These are phyloP conservation scores for Monosporascus sp. DNA, from an alignment of 2,329 filamentous ascomycete species.

Conservation along the genomic window DNA sequence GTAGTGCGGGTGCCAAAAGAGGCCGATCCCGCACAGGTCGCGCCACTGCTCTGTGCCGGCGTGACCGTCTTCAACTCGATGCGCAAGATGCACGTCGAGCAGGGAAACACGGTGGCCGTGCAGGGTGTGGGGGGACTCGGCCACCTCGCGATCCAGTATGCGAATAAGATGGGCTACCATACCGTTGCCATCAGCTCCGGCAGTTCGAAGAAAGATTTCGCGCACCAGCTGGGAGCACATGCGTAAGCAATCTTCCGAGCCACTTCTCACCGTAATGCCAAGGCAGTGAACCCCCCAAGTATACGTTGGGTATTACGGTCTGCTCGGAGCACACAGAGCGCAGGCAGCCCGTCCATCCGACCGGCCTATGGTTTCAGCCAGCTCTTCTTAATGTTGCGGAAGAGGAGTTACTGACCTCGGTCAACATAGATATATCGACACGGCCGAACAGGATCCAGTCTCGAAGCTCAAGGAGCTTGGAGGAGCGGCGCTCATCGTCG, in stretches of 20 bases:
- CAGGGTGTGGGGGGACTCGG: slow-evolving; percentile 73
- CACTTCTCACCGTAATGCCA: too few species aligned
- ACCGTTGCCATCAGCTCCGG: slow-evolving; percentile 64
- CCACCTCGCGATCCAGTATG: slow-evolving; percentile 73
- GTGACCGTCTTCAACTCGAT: slow-evolving; percentile 60
- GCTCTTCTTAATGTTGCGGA: background rate
- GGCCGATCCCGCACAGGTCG: slow-evolving; percentile 47
- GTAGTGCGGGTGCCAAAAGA: slow-evolving; percentile 49
- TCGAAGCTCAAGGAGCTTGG: slow-evolving; percentile 50
- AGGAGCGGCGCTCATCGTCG: slow-evolving; percentile 56
- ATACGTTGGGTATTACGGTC: too few species aligned
- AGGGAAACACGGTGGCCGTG: slow-evolving; percentile 49
- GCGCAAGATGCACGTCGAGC: slow-evolving; percentile 47
- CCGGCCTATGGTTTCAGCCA: too few species aligned
- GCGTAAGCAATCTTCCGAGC: slow-evolving; percentile 29
- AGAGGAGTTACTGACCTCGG: background rate
- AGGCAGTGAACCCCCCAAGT: too few species aligned
- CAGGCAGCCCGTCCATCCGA: too few species aligned
- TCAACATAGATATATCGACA: slow-evolving; percentile 41
- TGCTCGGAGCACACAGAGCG: too few species aligned
- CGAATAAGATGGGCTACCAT: slow-evolving; percentile 69
- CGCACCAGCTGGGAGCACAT: slow-evolving; percentile 54
- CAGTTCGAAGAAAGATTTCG: slow-evolving; percentile 63
- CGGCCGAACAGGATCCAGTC: slow-evolving; percentile 43
- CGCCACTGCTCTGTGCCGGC: slow-evolving; percentile 60